Evolutionary conservation across 345 rosid species (phyloP).

Genomic region (Camelina laxa): DNA sequence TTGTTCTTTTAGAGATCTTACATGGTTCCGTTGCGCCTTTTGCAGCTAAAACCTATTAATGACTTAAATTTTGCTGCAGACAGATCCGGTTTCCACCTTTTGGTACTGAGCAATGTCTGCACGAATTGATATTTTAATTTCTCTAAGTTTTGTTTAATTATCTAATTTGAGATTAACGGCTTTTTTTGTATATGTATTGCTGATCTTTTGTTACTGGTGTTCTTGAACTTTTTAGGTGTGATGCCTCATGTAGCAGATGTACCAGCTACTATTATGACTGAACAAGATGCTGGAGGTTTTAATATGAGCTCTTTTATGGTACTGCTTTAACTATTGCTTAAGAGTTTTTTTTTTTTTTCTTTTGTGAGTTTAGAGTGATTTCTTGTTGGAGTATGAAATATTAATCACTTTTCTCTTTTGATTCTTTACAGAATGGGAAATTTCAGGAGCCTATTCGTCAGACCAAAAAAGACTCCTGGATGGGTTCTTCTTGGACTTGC

Average conservation of each 20-base stretch:
- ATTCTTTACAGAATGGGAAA: slow-evolving; percentile 43
- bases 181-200: background rate
- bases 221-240: slow-evolving; percentile 48
- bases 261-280: slow-evolving; percentile 32
- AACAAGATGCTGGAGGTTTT: slow-evolving; percentile 40
- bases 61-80: slow-evolving; percentile 47
- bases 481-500: slow-evolving; percentile 70
- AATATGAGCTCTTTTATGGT: slow-evolving; percentile 49
- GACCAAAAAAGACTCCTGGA: slow-evolving; percentile 55
- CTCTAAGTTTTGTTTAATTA: background rate
- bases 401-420: background rate
- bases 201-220: slow-evolving; percentile 18
- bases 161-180: background rate
- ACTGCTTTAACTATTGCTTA: background rate
- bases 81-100: slow-evolving; percentile 45
- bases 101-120: slow-evolving; percentile 44
- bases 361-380: background rate
- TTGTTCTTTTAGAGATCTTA: slow-evolving; percentile 29
- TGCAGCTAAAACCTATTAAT: slow-evolving; percentile 42
- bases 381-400: background rate
- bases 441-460: slow-evolving; percentile 36
- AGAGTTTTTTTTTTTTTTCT: background rate
- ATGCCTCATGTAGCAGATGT: slow-evolving; percentile 28
- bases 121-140: slow-evolving; percentile 14
- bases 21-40: slow-evolving; percentile 36